Evolutionary conservation across 805 yeast species (phyloP).

Genomic region (Scheffersomyces spartinae): DNA sequence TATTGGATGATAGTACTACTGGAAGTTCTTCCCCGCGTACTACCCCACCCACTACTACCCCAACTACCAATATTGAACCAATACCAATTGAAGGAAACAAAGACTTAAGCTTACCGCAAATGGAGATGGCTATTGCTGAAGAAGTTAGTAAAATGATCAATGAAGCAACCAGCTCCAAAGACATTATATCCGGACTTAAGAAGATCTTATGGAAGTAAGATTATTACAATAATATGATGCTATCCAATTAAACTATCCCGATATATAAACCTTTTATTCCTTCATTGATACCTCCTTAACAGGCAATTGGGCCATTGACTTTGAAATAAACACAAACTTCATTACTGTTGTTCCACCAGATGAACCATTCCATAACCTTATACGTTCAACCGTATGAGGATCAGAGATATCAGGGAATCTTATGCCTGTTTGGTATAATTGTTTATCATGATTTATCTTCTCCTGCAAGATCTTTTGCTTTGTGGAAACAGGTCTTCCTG

Average conservation of each 20-base stretch:
- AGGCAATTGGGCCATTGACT: slow-evolving; percentile 16
- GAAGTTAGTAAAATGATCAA: slow-evolving; percentile 2
- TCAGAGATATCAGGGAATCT: slow-evolving; percentile 64
- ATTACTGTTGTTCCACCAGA: slow-evolving; percentile 64
- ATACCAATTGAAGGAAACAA: neutral
- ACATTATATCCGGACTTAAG: neutral
- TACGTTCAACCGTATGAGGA: slow-evolving; percentile 40
- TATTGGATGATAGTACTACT: slow-evolving; percentile 12
- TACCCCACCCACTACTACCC: too few relatives aligned
- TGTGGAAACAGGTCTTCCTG: slow-evolving; percentile 77
- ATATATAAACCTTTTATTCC: slow-evolving; percentile 8
- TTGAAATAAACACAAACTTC: slow-evolving; percentile 31
- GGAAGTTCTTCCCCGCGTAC: too few relatives aligned
- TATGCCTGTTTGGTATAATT: slow-evolving; percentile 57
- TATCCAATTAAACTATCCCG: neutral
- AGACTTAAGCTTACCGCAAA: neutral
- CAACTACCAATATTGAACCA: neutral
- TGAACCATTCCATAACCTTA: slow-evolving; percentile 74
- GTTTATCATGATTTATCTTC: slow-evolving; percentile 46
- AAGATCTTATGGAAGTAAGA: neutral
- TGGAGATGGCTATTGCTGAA: slow-evolving; percentile 2
- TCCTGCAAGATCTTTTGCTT: slow-evolving; percentile 59
- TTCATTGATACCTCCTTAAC: slow-evolving; percentile 7
- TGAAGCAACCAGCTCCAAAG: neutral
- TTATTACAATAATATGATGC: neutral